A percentile compares a stretch with the other conserved stretches of the same genome.
Conservation (phyloP, 139 green algal species). For the Tetradesmus lagerheimii region DNA sequence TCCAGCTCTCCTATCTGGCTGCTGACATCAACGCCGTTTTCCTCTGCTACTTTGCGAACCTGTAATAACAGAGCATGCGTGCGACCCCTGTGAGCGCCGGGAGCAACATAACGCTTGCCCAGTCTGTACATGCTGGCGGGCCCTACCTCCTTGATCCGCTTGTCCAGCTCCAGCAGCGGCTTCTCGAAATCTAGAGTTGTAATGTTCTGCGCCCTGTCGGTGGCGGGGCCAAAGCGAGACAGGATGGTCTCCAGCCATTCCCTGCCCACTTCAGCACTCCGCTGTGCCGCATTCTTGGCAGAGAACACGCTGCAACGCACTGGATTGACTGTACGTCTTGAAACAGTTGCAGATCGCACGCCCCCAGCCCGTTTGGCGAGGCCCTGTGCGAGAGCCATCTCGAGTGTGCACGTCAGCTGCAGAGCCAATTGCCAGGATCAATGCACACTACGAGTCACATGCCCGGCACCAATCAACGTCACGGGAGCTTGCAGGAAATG, state of each 20-base stretch:
- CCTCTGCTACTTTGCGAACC: constrained; percentile 92
- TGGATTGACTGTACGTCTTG: background rate
- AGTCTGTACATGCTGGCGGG: background rate
- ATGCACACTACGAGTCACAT: background rate
- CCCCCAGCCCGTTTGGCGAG: background rate
- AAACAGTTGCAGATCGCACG: constrained; percentile 1
- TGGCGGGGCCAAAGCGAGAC: constrained; percentile 84
- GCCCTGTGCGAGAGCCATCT: background rate
- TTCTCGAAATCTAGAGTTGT: constrained; percentile 96
- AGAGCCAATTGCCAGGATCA: background rate
- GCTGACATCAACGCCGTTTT: constrained; percentile 94
- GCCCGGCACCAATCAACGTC: too few species aligned
- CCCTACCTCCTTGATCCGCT: constrained; percentile 95
- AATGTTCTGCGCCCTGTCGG: constrained; percentile 75
- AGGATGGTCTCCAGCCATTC: constrained; percentile 77
- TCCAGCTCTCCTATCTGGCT: constrained; percentile 90
- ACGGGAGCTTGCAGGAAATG: background rate
- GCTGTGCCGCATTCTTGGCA: constrained; percentile 29
- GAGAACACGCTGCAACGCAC: constrained; percentile 12
- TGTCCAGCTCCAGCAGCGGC: constrained; percentile 96
- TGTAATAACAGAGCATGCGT: constrained; percentile 50
- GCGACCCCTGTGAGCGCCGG: background rate
- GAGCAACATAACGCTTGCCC: constrained; percentile 36
- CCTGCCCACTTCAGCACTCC: constrained; percentile 30
- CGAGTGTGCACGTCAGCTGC: constrained; percentile 13